phyloP scores from a whole-genome alignment of 148 eudicot genomes.

The Fagopyrum esculentum region DNA sequence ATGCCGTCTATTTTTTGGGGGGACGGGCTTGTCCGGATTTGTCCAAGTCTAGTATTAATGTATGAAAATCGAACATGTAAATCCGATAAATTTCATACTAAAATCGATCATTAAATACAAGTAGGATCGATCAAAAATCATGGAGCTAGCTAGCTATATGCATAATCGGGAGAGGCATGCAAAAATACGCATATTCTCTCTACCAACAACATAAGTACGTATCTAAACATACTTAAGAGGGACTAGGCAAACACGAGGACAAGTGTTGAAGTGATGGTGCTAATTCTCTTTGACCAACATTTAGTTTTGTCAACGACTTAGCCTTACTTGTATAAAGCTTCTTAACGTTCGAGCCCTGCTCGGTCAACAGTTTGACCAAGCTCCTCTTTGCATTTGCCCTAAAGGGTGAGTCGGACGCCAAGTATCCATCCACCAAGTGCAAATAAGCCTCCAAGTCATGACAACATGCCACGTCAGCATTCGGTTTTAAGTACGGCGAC shows the following conservation, averaged over 20 bases:
- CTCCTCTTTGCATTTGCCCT: constrained; percentile 80
- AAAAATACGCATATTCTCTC: no score
- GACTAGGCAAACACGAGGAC: neutral
- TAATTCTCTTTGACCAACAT: constrained; percentile 28
- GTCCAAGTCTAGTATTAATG: no score
- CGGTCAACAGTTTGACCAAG: constrained; percentile 47
- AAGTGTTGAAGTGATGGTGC: neutral
- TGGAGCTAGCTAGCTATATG: no score
- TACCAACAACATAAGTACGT: no score
- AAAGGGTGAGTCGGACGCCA: constrained; percentile 57
- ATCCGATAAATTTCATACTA: no score
- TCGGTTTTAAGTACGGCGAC: constrained; percentile 70
- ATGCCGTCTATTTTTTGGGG: no score
- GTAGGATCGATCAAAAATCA: no score
- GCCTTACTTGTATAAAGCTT: constrained; percentile 69
- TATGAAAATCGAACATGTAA: no score
- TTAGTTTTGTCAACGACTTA: constrained; percentile 39
- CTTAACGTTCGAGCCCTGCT: constrained; percentile 74
- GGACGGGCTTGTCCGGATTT: no score
- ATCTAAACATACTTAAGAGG: neutral
- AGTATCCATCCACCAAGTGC: constrained; percentile 73
- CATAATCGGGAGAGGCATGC: no score
- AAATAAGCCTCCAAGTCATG: constrained; percentile 90
- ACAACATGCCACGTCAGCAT: constrained; percentile 82
- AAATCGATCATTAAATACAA: no score